Base-by-base conservation (phyloP, 768 basidiomycete genomes). In the Agrocybe praecox region DNA sequence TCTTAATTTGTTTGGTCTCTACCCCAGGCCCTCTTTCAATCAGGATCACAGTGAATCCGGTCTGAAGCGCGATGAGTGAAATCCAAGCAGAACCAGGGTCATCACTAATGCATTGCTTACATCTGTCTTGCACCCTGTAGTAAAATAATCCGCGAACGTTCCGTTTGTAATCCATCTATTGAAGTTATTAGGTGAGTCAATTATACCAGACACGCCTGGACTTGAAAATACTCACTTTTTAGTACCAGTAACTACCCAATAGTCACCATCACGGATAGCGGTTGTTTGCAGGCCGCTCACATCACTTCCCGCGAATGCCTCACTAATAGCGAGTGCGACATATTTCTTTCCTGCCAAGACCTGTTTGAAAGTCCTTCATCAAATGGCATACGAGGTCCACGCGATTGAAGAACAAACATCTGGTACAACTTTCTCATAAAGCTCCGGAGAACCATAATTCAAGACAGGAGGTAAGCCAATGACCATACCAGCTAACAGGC, bases 251-350 rank as follows among this genome's bases (percentile, higher is more conserved):
- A 98, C 87, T 12, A 94, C 80, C 89, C 90, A 96, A 42, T 87
- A 75, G 62, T 91, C 86, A 1, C 94, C 96, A 64, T 96, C 94
- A 55, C 85, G 85, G 54, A 84, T 83, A 0, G 96, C 96, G 1
- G 87, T 89, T 55, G 89, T 98, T 78, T 85, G 94, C 33, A 96
- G 65, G 2, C 95, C 94, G 49, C 84, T 72, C 2, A 94, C 92
- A 62, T 94, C 92, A 62, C 89, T 91, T 17, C 92, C 92, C 2
- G 94, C 96, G 62, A 96, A 96, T 0, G 96, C 93, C 73, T 98
- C 96, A 46, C 87, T 89, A 65, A 98, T 93, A 9, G 96, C 96
- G 32, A 98, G 78, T 8, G 88, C 89, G 60, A 97, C 88, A 63
- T 85, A 92, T 72, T 94, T 93, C 72, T 88, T 90, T 9, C 90